Evolutionary conservation across 148 eudicot genomes (phyloP).

Genomic region (Arbutus unedo): DNA sequence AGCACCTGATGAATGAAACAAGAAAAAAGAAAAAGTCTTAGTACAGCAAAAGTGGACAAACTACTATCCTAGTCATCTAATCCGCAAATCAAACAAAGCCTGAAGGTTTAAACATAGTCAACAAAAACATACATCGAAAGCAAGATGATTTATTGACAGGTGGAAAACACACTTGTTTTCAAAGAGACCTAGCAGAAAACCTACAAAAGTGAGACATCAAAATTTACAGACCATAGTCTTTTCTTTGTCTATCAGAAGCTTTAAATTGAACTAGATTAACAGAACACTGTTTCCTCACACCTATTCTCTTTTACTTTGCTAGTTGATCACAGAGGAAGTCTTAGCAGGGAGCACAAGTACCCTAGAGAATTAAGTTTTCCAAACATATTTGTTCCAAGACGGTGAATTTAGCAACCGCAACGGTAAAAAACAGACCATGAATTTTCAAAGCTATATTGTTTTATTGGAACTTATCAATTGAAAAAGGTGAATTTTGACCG

Average conservation of each 20-base stretch:
- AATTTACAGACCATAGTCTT: neutral
- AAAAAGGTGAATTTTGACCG: no score
- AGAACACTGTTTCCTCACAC: neutral
- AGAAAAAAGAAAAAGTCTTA: neutral
- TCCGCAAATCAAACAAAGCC: neutral
- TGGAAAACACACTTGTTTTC: neutral
- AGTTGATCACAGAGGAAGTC: neutral
- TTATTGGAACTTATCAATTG: no score
- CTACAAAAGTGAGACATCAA: neutral
- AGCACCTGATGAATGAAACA: slow-evolving; percentile 55
- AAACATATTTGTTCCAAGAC: neutral
- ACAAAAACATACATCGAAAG: neutral
- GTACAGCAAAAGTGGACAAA: neutral
- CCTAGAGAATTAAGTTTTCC: neutral
- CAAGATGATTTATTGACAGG: neutral
- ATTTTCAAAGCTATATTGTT: no score
- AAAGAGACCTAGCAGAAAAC: neutral
- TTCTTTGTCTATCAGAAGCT: neutral
- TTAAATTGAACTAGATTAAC: neutral
- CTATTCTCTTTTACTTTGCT: neutral
- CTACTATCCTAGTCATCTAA: neutral
- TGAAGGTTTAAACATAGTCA: neutral
- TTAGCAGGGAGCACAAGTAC: neutral
- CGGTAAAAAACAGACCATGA: no score
- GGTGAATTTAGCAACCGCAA: neutral